phyloP scores from a whole-genome alignment of 495 filamentous ascomycete species.

The Neurospora tetrasperma region DNA sequence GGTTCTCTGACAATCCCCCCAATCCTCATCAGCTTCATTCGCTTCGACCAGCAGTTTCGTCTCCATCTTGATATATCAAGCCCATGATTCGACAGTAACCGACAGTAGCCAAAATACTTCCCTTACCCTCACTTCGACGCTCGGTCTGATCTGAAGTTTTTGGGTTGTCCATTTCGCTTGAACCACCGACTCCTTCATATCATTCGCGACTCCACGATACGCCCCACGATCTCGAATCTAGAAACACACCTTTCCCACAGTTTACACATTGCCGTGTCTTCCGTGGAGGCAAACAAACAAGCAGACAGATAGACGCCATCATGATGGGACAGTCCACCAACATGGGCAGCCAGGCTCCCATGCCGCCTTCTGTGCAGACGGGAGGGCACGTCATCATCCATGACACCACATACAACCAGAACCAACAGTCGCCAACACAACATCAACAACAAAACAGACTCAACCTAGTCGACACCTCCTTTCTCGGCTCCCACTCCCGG shows the following conservation, averaged over 20 bases:
- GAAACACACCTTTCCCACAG: neutral
- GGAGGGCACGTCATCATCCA: neutral
- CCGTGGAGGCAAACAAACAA: neutral
- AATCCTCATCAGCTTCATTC: neutral
- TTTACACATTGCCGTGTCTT: neutral
- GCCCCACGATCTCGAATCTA: neutral
- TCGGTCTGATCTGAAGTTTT: no score
- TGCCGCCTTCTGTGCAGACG: neutral
- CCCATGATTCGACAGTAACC: neutral
- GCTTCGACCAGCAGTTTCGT: neutral
- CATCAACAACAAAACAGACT: neutral
- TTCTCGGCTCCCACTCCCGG: neutral
- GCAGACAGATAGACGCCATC: neutral
- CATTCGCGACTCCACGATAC: no score
- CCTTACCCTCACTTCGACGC: neutral
- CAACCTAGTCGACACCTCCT: neutral
- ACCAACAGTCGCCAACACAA: neutral
- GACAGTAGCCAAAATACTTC: neutral
- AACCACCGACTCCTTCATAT: no score
- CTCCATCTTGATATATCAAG: neutral
- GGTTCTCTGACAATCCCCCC: neutral
- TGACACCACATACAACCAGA: neutral
- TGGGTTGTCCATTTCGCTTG: no score
- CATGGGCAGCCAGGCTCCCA: neutral
- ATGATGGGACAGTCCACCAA: neutral